Evolutionary conservation across 176 grass and related monocot species (phyloP), one percentile per base, ranked within the genome.

Genomic region (Dactylis glomerata): DNA sequence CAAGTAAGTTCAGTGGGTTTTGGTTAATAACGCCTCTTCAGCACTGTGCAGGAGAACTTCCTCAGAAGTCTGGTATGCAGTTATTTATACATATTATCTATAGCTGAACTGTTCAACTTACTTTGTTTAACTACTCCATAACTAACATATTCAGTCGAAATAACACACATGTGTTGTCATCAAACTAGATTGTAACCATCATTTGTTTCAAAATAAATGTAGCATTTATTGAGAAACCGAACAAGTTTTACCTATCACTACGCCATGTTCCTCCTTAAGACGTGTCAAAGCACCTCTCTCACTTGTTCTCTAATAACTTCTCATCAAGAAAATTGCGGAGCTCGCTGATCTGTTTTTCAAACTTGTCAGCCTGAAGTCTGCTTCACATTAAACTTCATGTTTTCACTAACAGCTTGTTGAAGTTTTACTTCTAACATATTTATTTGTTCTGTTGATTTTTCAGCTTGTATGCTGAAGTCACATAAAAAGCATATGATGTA

Each of bases 381-480:
- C 80, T 94, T 93, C 30, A 97, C 95, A 80, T 94, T 94, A 64
- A 97, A 79, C 78, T 94, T 94, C 63, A 84, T 79, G 86, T 92
- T 97, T 85, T 97, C 95, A 89, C 92, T 94, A 42, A 92, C 70
- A 82, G 90, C 88, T 82, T 89, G 90, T 75, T 94, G 95, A 77
- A 97, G 86, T 76, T 94, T 97, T 76, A 81, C 47, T 81, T 97
- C 95, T 91, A 97, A 79, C 74, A 85, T 46, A 73, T 89, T 85
- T 89, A 92, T 94, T 78, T 92, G 92, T 78, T 97, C 95, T 84
- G 88, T 86, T 85, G 92, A 73, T 85, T 92, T 82, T 69, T 92
- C 73, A 97, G 69, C 84, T 92, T 97, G 81, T 80, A 86, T 94
- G 92, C 95, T 97, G 47, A 73, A 88, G 44, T 77, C 47, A 24